Conservation (phyloP, 805 yeast species). For the Barnettozyma botsteinii region DNA sequence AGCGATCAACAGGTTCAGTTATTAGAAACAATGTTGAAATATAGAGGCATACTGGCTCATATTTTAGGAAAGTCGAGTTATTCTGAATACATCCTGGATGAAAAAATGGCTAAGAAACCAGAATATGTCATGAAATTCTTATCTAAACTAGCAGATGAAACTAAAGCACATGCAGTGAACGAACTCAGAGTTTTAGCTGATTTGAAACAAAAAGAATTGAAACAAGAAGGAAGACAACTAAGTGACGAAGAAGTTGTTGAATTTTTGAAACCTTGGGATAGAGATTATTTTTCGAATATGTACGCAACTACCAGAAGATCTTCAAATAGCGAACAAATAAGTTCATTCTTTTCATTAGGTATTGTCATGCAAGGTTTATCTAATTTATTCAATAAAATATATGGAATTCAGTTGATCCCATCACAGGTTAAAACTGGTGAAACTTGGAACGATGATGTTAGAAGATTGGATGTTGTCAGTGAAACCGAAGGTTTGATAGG, state of each 20-base stretch:
- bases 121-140: conserved; percentile 70
- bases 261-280: conserved; percentile 82
- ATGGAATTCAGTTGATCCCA: conserved; percentile 73
- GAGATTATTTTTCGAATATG: conserved; percentile 55
- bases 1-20: conserved; percentile 54
- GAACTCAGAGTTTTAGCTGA: conserved; percentile 52
- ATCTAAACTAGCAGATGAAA: conserved; percentile 46
- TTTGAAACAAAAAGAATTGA: conserved; percentile 29
- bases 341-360: conserved; percentile 76
- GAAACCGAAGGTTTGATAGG: conserved; percentile 64
- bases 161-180: conserved; percentile 45
- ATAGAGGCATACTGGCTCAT: conserved; percentile 65
- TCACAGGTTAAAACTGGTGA: conserved; percentile 62
- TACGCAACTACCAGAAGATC: conserved; percentile 29
- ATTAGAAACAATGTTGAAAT: conserved; percentile 53
- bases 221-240: conserved; percentile 16
- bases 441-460: conserved; percentile 83
- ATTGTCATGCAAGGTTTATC: conserved; percentile 81
- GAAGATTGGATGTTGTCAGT: conserved; percentile 71
- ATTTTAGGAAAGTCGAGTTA: conserved; percentile 66
- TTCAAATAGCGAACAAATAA: conserved; percentile 42
- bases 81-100: conserved; percentile 76
- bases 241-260: conserved; percentile 37
- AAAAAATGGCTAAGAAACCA: conserved; percentile 85
- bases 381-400: conserved; percentile 58